Percentiles rank a stretch among this genome's conserved stretches.
Conservation (phyloP, 257 asterid species). For the Solanum virginianum region DNA sequence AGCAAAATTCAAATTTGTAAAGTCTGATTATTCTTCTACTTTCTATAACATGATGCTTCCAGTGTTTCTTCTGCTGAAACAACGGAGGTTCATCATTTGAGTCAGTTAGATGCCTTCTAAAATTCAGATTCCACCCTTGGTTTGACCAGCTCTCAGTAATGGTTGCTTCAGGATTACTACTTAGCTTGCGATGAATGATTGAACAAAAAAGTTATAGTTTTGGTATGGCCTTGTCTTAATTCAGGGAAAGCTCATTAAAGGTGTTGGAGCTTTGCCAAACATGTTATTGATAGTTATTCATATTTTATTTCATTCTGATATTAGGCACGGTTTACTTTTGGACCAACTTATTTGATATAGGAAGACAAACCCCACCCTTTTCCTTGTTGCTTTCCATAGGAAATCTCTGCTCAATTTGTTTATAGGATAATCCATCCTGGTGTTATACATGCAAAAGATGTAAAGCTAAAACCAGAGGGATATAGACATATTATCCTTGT, state of each 20-base stretch:
- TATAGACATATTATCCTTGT: neutral
- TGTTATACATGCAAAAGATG: neutral
- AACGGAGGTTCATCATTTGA: neutral
- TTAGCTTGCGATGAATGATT: neutral
- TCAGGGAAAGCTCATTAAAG: neutral
- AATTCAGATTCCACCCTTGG: neutral
- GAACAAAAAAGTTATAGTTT: neutral
- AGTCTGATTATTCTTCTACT: neutral
- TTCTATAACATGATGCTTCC: neutral
- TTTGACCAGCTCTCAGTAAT: neutral
- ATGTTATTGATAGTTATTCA: neutral
- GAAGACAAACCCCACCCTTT: neutral
- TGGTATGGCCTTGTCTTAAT: neutral
- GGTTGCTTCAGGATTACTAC: neutral
- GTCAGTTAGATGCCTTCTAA: neutral
- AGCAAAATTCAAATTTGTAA: neutral
- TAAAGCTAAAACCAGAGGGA: neutral
- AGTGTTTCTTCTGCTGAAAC: neutral
- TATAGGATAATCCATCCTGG: neutral
- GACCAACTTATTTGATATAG: neutral
- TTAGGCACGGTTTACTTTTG: neutral
- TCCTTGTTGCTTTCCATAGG: neutral
- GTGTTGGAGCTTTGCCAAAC: neutral
- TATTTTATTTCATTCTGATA: neutral
- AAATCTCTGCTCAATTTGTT: neutral